phyloP scores from a whole-genome alignment of 2,329 filamentous ascomycete species.

The Xylaria sp. region DNA sequence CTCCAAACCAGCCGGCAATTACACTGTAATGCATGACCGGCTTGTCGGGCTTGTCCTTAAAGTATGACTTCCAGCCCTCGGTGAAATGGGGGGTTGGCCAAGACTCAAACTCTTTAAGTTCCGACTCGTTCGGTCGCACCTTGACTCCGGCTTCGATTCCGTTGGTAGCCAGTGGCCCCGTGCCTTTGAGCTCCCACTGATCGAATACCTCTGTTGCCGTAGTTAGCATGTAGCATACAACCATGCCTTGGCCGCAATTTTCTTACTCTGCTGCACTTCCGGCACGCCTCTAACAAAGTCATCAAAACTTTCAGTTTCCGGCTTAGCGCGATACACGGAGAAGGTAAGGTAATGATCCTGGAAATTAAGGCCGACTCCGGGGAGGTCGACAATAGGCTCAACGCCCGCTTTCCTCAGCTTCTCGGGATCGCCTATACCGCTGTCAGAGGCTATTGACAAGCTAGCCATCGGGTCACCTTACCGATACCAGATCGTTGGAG shows the following conservation, averaged over 20 bases:
- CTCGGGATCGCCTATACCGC: constrained; percentile 66
- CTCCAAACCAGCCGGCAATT: constrained; percentile 74
- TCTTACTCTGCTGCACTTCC: constrained; percentile 72
- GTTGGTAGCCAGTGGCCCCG: constrained; percentile 80
- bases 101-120: constrained; percentile 73
- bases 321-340: constrained; percentile 76
- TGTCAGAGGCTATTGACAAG: constrained; percentile 6
- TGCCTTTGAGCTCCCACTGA: constrained; percentile 83
- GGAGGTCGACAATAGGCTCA: constrained; percentile 75
- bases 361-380: constrained; percentile 80
- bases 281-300: constrained; percentile 81
- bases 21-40: constrained; percentile 88
- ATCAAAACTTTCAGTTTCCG: constrained; percentile 80
- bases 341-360: constrained; percentile 82
- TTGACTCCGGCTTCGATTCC: constrained; percentile 85
- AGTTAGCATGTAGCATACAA: constrained; percentile 36
- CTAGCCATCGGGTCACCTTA: constrained; percentile 23
- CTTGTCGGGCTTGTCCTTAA: constrained; percentile 86
- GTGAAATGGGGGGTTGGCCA: constrained; percentile 82
- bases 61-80: constrained; percentile 82
- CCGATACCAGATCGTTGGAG: constrained; percentile 80
- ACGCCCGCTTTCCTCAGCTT: constrained; percentile 76
- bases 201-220: constrained; percentile 68
- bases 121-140: constrained; percentile 75
- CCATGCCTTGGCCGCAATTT: background rate